Percentiles rank a stretch among this genome's conserved stretches.
Conservation (phyloP, 306 rosid species). For the Cucurbita pepo region DNA sequence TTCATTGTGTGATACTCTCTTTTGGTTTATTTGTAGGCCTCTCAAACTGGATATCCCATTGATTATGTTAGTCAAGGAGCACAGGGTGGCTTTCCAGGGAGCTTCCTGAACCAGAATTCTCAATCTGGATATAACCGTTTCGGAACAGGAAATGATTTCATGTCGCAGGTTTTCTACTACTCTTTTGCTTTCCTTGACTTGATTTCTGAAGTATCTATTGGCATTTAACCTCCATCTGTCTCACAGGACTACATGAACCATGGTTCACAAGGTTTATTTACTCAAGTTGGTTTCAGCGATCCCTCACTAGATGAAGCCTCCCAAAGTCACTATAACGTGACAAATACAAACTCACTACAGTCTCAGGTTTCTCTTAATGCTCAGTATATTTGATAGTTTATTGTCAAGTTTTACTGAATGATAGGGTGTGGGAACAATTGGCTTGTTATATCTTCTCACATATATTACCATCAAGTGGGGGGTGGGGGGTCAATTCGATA, state of each 20-base stretch:
- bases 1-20: background rate
- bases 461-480: background rate
- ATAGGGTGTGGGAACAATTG: background rate
- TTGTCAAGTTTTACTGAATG: background rate
- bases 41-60: slow-evolving; percentile 89
- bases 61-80: slow-evolving; percentile 91
- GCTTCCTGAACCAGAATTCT: slow-evolving; percentile 76
- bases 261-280: slow-evolving; percentile 87
- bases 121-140: slow-evolving; percentile 95
- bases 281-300: slow-evolving; percentile 82
- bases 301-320: slow-evolving; percentile 84
- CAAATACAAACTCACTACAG: slow-evolving; percentile 74
- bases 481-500: background rate
- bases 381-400: background rate
- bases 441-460: background rate
- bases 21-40: slow-evolving; percentile 36
- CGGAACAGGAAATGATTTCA: slow-evolving; percentile 85
- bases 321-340: slow-evolving; percentile 65
- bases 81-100: slow-evolving; percentile 92
- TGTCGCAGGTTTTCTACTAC: slow-evolving; percentile 73
- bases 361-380: slow-evolving; percentile 60
- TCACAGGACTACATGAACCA: slow-evolving; percentile 84
- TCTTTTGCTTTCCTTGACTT: background rate
- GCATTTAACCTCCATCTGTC: background rate
- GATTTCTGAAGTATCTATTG: background rate